phyloP scores from a whole-genome alignment of 768 basidiomycete species.

The Tephrocybe sp. region DNA sequence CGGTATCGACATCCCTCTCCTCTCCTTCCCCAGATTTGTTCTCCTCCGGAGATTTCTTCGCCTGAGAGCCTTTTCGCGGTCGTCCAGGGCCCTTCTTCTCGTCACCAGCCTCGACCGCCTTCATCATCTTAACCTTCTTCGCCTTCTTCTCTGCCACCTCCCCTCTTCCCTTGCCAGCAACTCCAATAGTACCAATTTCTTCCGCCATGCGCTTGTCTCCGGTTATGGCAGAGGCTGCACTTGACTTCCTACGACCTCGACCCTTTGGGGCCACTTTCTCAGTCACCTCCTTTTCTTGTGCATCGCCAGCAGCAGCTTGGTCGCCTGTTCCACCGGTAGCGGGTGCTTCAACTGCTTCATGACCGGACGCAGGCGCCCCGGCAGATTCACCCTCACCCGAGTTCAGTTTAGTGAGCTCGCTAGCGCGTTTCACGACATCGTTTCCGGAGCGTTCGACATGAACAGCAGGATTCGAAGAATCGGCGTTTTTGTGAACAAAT shows the following conservation, averaged over 20 bases:
- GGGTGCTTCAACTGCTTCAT: not conserved
- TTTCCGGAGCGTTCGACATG: constrained; percentile 23
- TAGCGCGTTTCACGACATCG: constrained; percentile 27
- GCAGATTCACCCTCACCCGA: constrained; percentile 1
- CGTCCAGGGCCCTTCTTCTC: constrained; percentile 17
- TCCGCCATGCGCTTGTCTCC: constrained; percentile 15
- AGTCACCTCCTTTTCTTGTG: not conserved
- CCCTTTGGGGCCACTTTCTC: constrained; percentile 9
- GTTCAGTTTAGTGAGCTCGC: constrained; percentile 22
- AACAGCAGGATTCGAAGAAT: constrained; percentile 25
- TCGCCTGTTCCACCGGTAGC: not conserved
- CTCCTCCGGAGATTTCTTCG: constrained; percentile 3
- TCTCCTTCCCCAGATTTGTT: constrained; percentile 1
- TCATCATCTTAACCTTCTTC: constrained; percentile 21
- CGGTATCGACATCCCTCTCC: not conserved
- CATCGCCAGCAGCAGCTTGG: not conserved
- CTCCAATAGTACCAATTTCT: constrained; percentile 3
- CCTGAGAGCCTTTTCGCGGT: constrained; percentile 15
- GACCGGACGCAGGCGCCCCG: not conserved
- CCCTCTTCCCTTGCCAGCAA: constrained; percentile 13
- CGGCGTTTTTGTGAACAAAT: constrained; percentile 25
- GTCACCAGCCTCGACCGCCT: not conserved
- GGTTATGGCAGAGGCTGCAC: constrained; percentile 1
- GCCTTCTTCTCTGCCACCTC: constrained; percentile 18
- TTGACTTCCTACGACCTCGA: constrained; percentile 11